These are phyloP conservation scores for Fraxinus americana DNA, from an alignment of 257 asterid genomes.

Conservation along the genomic window DNA sequence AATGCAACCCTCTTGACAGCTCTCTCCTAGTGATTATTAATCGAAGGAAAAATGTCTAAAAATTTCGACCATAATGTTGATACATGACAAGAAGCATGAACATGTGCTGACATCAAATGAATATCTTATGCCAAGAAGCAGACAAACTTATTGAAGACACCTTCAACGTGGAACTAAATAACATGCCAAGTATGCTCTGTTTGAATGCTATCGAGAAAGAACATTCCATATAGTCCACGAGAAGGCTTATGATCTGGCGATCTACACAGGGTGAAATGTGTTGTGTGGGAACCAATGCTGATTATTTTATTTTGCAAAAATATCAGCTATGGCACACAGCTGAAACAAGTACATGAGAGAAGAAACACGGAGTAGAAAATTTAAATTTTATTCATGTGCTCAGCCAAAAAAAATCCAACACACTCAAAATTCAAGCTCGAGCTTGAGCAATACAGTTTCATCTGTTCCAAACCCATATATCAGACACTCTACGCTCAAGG, in stretches of 20 bases:
- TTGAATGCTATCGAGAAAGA: not conserved
- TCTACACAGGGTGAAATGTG: not conserved
- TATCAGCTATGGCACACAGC: not conserved
- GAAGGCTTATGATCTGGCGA: not conserved
- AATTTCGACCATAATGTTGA: not conserved
- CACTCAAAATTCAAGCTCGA: not conserved
- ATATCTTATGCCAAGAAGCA: not conserved
- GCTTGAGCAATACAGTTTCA: not conserved
- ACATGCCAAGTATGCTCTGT: not conserved
- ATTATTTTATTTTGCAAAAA: not conserved
- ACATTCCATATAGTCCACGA: not conserved
- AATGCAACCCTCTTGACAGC: slow-evolving; percentile 21
- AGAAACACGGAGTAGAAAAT: not conserved
- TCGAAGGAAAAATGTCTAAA: not conserved
- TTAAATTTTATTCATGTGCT: not conserved
- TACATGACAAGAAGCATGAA: slow-evolving; percentile 2
- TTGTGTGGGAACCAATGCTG: not conserved
- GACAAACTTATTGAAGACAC: not conserved
- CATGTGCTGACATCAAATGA: not conserved
- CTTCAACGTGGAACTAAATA: not conserved
- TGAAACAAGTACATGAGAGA: not conserved
- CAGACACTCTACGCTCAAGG: not conserved
- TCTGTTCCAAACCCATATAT: not conserved
- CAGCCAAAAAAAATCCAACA: not conserved
- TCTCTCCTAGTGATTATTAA: slow-evolving; percentile 16